These are phyloP conservation scores for Phytophthora tentaculata DNA, from an alignment of 352 stramenopile genomes.

Conservation along the genomic window DNA sequence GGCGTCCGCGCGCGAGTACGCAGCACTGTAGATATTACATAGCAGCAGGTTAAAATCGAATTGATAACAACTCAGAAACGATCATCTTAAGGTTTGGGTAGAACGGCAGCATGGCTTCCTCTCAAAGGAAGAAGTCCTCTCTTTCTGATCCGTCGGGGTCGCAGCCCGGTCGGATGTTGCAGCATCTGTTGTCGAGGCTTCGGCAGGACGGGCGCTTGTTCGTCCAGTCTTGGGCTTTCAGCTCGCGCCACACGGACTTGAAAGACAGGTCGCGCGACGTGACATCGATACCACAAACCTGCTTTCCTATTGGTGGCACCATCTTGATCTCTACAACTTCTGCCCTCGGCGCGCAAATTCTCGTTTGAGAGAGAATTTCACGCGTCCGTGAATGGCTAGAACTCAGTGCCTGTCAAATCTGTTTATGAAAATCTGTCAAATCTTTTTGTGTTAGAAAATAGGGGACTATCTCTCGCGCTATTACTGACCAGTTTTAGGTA, in stretches of 20 bases:
- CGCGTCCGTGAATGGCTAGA: not conserved
- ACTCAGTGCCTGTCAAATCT: too few species aligned
- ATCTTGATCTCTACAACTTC: not conserved
- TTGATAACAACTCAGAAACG: not conserved
- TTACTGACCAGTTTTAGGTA: too few species aligned
- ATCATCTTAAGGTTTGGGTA: not conserved
- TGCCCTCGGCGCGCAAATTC: not conserved
- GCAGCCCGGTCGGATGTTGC: not conserved
- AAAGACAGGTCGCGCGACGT: not conserved
- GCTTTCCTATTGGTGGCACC: not conserved
- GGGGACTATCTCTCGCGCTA: too few species aligned
- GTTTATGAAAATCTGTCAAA: too few species aligned
- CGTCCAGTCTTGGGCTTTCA: not conserved
- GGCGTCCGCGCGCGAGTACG: not conserved
- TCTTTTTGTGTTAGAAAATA: too few species aligned
- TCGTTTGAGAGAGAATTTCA: not conserved
- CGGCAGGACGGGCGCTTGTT: not conserved
- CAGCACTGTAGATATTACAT: not conserved
- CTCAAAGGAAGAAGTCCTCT: not conserved
- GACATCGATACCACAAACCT: not conserved
- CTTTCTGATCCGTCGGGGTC: not conserved
- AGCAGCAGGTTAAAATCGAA: not conserved
- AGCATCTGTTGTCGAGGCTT: not conserved
- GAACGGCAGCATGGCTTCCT: not conserved
- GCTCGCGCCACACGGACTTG: not conserved